Base-by-base conservation (phyloP, 345 rosid genomes). In the Eucalyptus victrix region DNA sequence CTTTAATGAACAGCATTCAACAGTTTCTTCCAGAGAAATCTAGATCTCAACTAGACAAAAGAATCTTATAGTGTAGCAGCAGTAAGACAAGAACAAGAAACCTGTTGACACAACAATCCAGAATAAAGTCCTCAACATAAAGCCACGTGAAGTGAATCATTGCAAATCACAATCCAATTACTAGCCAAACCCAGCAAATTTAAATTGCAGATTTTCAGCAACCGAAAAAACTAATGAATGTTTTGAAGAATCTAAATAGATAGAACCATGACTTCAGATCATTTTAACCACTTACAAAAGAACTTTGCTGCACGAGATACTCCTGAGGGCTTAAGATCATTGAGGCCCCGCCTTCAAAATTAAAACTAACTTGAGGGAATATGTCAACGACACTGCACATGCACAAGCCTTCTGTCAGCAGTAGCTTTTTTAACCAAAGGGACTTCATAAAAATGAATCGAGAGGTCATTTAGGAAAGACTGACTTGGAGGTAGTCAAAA, bases 291-390 rank as follows among this genome's bases (percentile, higher is more conserved):
- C 99, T 98, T 90, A 98, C 99, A 30, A 98, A 88, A 67, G 94
- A 92, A 93, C 92, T 97, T 91, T 96, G 97, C 90, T 94, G 99
- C 49, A 98, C 89, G 49, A 98, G 97, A 93, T 98, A 98, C 93
- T 97, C 99, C 91, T 93, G 97, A 51, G 99, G 97, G 90, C 92
- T 92, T 51, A 98, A 93, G 87, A 96, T 90, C 97, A 98, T 90
- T 69, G 99, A 92, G 89, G 99, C 96, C 67, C 97, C 97, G 23
- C 97, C 98, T 89, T 96, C 98, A 90, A 98, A 98, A 95, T 97
- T 96, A 89, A 98, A 94, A 92, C 95, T 95, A 91, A 98, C 97
- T 91, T 92, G 96, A 92, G 99, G 99, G 93, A 98, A 98, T 93
- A 94, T 80, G 60, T 92, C 94, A 86, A 90, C 88, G 26, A 94